Evolutionary conservation across 768 basidiomycete genomes (phyloP).

Genomic region (Tephrocybe sp.): DNA sequence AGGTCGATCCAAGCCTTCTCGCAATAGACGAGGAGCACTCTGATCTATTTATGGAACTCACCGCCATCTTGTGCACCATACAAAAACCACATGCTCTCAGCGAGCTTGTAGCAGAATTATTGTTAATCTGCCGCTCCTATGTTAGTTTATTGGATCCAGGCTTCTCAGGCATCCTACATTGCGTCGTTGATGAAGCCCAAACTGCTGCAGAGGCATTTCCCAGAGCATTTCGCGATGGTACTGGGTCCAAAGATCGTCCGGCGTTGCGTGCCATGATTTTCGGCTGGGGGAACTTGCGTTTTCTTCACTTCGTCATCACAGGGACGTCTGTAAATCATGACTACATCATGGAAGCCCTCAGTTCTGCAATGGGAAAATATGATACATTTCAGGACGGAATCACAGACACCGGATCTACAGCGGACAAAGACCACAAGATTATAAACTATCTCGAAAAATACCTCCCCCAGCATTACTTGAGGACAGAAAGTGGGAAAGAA

Average conservation of each 20-base stretch:
- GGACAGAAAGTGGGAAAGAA: background rate
- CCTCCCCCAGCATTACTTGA: background rate
- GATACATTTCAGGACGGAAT: background rate
- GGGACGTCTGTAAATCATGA: background rate
- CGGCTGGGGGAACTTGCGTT: background rate
- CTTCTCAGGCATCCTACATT: background rate
- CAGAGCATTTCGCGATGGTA: background rate
- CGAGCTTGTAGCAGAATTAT: background rate
- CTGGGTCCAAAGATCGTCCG: background rate
- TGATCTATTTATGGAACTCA: background rate
- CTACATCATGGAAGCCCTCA: background rate
- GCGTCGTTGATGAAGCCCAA: conserved; percentile 1
- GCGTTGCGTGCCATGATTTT: background rate
- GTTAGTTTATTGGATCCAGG: too few relatives aligned
- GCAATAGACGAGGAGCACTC: background rate
- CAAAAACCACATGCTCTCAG: background rate
- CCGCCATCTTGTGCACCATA: background rate
- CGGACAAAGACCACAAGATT: background rate
- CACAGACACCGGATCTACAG: background rate
- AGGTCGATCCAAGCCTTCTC: background rate
- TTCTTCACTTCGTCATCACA: background rate
- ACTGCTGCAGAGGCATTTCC: background rate
- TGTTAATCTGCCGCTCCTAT: too few relatives aligned
- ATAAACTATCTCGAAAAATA: background rate
- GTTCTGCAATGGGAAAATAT: background rate